Percentiles rank a stretch among this genome's conserved stretches.
phyloP scores from a whole-genome alignment of 2,329 filamentous ascomycete species.

The Microdochium trichocladiopsis region DNA sequence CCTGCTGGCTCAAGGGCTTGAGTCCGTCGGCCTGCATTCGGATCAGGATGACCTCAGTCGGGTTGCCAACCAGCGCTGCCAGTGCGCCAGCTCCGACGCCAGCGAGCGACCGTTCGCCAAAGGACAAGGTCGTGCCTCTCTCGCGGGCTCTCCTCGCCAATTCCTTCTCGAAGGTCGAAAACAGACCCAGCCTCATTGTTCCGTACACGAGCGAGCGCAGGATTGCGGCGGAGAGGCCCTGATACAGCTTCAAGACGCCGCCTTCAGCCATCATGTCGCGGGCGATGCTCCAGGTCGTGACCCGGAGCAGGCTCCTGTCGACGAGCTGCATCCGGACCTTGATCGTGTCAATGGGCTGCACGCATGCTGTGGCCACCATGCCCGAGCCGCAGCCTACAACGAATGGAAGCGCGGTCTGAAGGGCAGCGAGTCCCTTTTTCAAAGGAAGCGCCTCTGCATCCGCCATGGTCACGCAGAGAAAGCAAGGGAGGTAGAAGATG shows the following conservation, averaged over 20 bases:
- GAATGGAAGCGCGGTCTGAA: constrained; percentile 36
- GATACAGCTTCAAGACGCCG: constrained; percentile 61
- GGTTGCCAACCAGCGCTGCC: constrained; percentile 54
- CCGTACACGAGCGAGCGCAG: constrained; percentile 66
- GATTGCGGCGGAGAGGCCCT: constrained; percentile 60
- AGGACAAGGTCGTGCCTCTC: constrained; percentile 49
- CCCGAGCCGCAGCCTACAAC: constrained; percentile 60
- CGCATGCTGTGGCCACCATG: constrained; percentile 59
- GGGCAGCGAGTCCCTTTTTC: neutral
- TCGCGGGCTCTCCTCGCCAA: constrained; percentile 45
- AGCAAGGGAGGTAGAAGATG: neutral
- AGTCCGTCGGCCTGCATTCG: constrained; percentile 18
- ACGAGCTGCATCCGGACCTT: constrained; percentile 66
- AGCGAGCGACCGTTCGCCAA: constrained; percentile 56
- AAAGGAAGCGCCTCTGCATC: neutral
- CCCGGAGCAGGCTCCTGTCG: constrained; percentile 54
- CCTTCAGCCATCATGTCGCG: constrained; percentile 56
- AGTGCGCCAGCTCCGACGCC: constrained; percentile 61
- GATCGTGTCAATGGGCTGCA: constrained; percentile 68
- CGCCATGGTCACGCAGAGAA: neutral
- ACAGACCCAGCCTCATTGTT: constrained; percentile 63
- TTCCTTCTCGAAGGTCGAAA: constrained; percentile 60
- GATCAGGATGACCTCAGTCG: constrained; percentile 17
- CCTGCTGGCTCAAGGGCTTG: constrained; percentile 10
- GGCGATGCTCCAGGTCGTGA: constrained; percentile 50